Conservation (phyloP, 1,284 basidiomycete genomes). For the Neonothopanus nambi region DNA sequence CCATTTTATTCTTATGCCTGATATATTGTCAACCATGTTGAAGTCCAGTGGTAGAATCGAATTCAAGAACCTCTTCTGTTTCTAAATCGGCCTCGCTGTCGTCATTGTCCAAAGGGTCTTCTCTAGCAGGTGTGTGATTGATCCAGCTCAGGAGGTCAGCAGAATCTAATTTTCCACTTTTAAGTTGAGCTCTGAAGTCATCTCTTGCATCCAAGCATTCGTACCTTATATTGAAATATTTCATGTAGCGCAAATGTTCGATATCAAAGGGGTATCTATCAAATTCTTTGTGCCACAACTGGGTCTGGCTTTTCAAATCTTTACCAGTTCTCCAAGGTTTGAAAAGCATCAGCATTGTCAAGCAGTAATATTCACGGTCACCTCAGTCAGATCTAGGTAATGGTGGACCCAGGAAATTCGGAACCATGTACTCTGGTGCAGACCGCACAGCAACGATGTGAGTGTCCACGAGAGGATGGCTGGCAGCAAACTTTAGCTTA, state of each 20-base stretch:
- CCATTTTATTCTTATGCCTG: no score
- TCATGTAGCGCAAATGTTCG: not conserved
- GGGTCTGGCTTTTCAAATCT: constrained; percentile 14
- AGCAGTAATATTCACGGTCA: constrained; percentile 11
- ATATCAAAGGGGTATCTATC: not conserved
- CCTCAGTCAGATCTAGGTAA: constrained; percentile 2
- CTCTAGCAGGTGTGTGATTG: not conserved
- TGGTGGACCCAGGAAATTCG: not conserved
- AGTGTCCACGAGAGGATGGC: constrained; percentile 1
- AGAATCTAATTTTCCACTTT: constrained; percentile 6
- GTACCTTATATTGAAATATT: not conserved
- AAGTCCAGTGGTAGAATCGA: no score
- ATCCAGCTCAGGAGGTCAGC: not conserved
- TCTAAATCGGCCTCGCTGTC: not conserved
- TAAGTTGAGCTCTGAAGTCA: not conserved
- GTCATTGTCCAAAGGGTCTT: no score
- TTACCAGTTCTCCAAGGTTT: no score
- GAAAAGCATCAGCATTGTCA: constrained; percentile 6
- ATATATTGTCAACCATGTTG: no score
- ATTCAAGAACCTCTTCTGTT: not conserved
- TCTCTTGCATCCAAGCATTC: constrained; percentile 2
- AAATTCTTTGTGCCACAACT: constrained; percentile 19
- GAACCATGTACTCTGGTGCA: not conserved
- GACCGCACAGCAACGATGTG: not conserved
- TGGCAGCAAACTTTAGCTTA: no score